phyloP scores from a whole-genome alignment of 345 rosid genomes.

The Bruguiera parviflora region DNA sequence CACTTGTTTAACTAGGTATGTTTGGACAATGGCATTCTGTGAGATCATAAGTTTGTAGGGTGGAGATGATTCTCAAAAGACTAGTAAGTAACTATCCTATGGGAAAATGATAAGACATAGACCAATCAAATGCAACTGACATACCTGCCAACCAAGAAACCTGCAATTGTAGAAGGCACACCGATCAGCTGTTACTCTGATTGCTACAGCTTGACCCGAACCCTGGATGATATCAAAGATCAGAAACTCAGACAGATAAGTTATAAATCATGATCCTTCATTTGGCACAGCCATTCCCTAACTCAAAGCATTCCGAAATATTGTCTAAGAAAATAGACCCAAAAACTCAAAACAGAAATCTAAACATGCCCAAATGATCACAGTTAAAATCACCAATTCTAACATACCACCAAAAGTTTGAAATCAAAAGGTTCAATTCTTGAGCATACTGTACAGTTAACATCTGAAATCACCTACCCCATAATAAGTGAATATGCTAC shows the following conservation, averaged over 20 bases:
- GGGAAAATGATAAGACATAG: neutral
- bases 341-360: neutral
- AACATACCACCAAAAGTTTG: neutral
- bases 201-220: constrained; percentile 96
- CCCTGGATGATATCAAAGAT: constrained; percentile 44
- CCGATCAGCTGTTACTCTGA: constrained; percentile 89
- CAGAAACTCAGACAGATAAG: neutral
- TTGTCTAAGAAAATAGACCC: neutral
- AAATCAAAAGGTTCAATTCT: neutral
- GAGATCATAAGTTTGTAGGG: neutral
- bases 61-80: neutral
- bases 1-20: no score
- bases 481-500: no score
- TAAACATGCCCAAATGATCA: neutral
- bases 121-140: neutral
- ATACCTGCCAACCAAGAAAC: constrained; percentile 98
- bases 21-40: neutral
- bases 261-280: neutral
- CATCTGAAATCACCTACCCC: no score
- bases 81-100: no score
- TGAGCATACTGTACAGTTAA: neutral
- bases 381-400: neutral
- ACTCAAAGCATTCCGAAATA: neutral
- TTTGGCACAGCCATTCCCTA: neutral
- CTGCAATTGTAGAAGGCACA: constrained; percentile 95